phyloP scores from a whole-genome alignment of 176 grass and related monocot genomes.

The Neostapfia colusana region DNA sequence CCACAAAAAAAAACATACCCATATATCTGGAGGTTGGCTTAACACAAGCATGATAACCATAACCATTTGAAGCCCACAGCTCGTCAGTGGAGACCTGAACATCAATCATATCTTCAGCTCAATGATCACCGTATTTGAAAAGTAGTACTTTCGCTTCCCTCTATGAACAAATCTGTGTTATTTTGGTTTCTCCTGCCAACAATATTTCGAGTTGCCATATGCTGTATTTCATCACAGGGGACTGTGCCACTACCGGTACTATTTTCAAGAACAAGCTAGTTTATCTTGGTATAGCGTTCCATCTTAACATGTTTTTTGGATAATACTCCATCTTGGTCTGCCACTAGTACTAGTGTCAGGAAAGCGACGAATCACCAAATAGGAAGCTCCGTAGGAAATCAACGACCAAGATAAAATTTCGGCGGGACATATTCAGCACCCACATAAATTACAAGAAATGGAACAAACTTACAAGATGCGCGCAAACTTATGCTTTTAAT shows the following conservation, averaged over 20 bases:
- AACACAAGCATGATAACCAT: slow-evolving; percentile 74
- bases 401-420: background rate
- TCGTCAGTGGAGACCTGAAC: slow-evolving; percentile 54
- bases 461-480: background rate
- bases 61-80: slow-evolving; percentile 64
- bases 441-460: slow-evolving; percentile 4
- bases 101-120: background rate
- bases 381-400: background rate
- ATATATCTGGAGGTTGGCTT: slow-evolving; percentile 71
- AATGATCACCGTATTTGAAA: background rate
- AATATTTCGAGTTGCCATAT: background rate
- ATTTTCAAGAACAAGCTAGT: background rate
- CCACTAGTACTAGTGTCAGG: background rate
- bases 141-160: background rate
- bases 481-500: too few relatives aligned
- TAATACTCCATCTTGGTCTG: background rate
- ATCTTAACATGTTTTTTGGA: background rate
- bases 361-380: background rate
- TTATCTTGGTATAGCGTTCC: background rate
- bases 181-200: background rate
- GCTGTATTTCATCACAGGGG: background rate
- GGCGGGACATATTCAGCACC: background rate
- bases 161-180: background rate
- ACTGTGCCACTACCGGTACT: background rate
- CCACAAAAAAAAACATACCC: slow-evolving; percentile 48